phyloP scores from a whole-genome alignment of 257 asterid species.

The Salvia rosmarinus region DNA sequence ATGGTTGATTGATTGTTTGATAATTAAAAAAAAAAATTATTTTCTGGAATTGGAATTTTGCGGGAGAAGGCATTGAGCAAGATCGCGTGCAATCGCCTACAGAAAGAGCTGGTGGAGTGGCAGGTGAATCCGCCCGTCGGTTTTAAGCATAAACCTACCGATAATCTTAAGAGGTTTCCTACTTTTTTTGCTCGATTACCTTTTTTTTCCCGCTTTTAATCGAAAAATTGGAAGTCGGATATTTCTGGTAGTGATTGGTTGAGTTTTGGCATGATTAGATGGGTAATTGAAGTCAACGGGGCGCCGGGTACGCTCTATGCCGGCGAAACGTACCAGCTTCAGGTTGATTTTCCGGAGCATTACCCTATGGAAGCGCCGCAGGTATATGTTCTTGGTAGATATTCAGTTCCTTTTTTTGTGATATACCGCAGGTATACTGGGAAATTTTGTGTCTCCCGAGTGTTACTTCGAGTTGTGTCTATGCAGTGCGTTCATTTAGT shows the following conservation, averaged over 20 bases:
- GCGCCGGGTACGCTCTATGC: slow-evolving; percentile 67
- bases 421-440: slow-evolving; percentile 4
- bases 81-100: slow-evolving; percentile 95
- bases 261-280: slow-evolving; percentile 42
- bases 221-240: neutral
- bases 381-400: slow-evolving; percentile 36
- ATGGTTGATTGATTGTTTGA: slow-evolving; percentile 19
- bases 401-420: neutral
- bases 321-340: slow-evolving; percentile 65
- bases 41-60: slow-evolving; percentile 30
- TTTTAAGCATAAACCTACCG: slow-evolving; percentile 85
- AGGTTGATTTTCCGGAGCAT: slow-evolving; percentile 77
- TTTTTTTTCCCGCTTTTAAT: neutral
- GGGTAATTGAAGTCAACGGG: slow-evolving; percentile 72
- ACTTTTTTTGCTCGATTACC: neutral
- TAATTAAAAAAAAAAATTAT: too few relatives aligned
- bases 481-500: neutral
- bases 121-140: slow-evolving; percentile 94
- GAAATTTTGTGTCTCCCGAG: neutral
- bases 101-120: slow-evolving; percentile 97
- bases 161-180: slow-evolving; percentile 83
- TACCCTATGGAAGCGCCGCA: slow-evolving; percentile 80
- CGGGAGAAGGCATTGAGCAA: slow-evolving; percentile 79
- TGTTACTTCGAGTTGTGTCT: neutral
- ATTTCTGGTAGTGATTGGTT: neutral